Conservation (phyloP, 345 rosid species). For the Limnanthes douglasii region DNA sequence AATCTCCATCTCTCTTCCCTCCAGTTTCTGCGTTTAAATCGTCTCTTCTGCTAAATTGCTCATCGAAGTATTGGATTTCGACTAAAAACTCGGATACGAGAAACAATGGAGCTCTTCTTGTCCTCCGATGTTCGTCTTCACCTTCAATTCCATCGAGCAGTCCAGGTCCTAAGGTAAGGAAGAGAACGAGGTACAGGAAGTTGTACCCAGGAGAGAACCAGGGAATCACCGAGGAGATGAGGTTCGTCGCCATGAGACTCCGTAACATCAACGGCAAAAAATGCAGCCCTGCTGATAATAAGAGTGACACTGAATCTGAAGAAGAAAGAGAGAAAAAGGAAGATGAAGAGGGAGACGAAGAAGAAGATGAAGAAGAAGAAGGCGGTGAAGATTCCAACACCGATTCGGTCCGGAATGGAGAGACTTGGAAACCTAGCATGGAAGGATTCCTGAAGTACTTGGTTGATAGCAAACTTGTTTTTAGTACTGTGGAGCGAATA, state of each 20-base stretch:
- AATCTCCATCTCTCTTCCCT: too few relatives aligned
- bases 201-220: conserved; percentile 65
- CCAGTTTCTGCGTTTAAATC: too few relatives aligned
- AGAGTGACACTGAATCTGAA: conserved; percentile 5
- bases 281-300: conserved; percentile 6
- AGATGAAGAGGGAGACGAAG: not conserved
- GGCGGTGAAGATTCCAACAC: conserved; percentile 8
- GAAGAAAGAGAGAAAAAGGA: conserved; percentile 4
- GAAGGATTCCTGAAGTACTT: conserved; percentile 61
- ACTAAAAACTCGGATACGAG: not conserved
- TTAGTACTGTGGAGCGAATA: conserved; percentile 52
- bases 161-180: conserved; percentile 22
- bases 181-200: conserved; percentile 58
- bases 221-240: conserved; percentile 91
- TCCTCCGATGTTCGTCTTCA: conserved; percentile 7
- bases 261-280: conserved; percentile 57
- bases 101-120: not conserved
- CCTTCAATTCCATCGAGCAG: conserved; percentile 3
- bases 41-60: too few relatives aligned
- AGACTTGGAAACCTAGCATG: conserved; percentile 47
- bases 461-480: conserved; percentile 70
- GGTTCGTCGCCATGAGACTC: conserved; percentile 87
- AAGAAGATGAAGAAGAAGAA: conserved; percentile 6
- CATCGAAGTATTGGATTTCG: too few relatives aligned
- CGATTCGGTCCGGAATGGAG: conserved; percentile 12